These are phyloP conservation scores for Danielozyma ontarioensis DNA, from an alignment of 805 yeast species.

Conservation along the genomic window DNA sequence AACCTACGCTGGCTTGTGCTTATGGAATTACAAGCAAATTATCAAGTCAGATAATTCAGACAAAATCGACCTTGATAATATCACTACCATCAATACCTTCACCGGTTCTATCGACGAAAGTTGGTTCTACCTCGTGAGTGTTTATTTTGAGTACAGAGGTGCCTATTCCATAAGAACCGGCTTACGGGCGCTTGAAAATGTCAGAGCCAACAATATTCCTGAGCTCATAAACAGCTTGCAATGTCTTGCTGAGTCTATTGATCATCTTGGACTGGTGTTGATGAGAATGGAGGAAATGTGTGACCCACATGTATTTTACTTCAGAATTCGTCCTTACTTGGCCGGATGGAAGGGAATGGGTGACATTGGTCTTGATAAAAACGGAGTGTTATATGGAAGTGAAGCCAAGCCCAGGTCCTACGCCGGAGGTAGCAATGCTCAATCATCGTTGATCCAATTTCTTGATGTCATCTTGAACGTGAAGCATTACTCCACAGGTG, in stretches of 20 bases:
- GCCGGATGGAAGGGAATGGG: slow-evolving; percentile 96
- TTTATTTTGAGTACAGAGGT: slow-evolving; percentile 79
- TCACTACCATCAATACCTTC: slow-evolving; percentile 77
- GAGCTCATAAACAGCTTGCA: slow-evolving; percentile 48
- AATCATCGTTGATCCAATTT: slow-evolving; percentile 83
- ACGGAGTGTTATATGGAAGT: slow-evolving; percentile 75
- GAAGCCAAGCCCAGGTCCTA: slow-evolving; percentile 50
- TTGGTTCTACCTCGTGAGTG: slow-evolving; percentile 90
- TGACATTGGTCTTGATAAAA: slow-evolving; percentile 63
- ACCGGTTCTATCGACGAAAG: slow-evolving; percentile 89
- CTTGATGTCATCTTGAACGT: slow-evolving; percentile 73
- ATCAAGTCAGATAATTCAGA: slow-evolving; percentile 23
- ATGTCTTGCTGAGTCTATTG: slow-evolving; percentile 68
- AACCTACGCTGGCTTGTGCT: slow-evolving; percentile 79
- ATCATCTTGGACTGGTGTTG: slow-evolving; percentile 64
- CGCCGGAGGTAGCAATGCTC: slow-evolving; percentile 94
- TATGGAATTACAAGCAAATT: slow-evolving; percentile 80
- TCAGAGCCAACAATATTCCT: slow-evolving; percentile 40
- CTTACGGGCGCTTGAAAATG: slow-evolving; percentile 56
- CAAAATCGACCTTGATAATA: slow-evolving; percentile 55
- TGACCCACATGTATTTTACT: slow-evolving; percentile 89
- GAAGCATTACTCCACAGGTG: slow-evolving; percentile 76
- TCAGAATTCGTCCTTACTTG: slow-evolving; percentile 77
- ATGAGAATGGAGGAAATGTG: slow-evolving; percentile 89
- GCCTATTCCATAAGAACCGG: slow-evolving; percentile 68